phyloP scores from a whole-genome alignment of 805 yeast species.

The Kluyveromyces wickerhamii region DNA sequence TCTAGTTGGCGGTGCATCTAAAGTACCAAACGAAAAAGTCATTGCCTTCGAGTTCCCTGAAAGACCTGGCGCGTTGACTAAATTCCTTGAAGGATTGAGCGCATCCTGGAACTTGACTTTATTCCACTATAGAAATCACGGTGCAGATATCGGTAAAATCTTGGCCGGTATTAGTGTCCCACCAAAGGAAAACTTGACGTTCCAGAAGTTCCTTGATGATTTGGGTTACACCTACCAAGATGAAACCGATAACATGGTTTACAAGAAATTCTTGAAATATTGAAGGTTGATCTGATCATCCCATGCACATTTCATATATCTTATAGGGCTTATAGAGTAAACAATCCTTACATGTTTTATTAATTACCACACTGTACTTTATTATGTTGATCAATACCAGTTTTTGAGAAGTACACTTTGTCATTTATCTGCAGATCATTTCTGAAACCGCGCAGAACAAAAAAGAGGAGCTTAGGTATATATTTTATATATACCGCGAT shows the following conservation, averaged over 20 bases:
- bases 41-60: conserved; percentile 93
- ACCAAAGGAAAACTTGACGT: conserved; percentile 51
- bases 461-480: too few species aligned
- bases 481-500: too few species aligned
- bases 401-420: too few species aligned
- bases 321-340: too few species aligned
- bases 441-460: too few species aligned
- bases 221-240: conserved; percentile 73
- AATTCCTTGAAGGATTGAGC: conserved; percentile 64
- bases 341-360: too few species aligned
- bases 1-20: conserved; percentile 85
- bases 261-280: conserved; percentile 60
- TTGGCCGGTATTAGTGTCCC: conserved; percentile 88
- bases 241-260: conserved; percentile 82
- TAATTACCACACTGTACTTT: too few species aligned
- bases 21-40: conserved; percentile 65
- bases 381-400: too few species aligned
- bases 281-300: conserved; percentile 10
- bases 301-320: not conserved
- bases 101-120: conserved; percentile 85
- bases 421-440: too few species aligned
- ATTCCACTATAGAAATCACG: conserved; percentile 96
- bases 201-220: conserved; percentile 58
- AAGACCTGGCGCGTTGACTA: conserved; percentile 87
- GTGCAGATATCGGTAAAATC: conserved; percentile 89